These are phyloP conservation scores for Nissolia schottii DNA, from an alignment of 306 rosid species.

Conservation along the genomic window DNA sequence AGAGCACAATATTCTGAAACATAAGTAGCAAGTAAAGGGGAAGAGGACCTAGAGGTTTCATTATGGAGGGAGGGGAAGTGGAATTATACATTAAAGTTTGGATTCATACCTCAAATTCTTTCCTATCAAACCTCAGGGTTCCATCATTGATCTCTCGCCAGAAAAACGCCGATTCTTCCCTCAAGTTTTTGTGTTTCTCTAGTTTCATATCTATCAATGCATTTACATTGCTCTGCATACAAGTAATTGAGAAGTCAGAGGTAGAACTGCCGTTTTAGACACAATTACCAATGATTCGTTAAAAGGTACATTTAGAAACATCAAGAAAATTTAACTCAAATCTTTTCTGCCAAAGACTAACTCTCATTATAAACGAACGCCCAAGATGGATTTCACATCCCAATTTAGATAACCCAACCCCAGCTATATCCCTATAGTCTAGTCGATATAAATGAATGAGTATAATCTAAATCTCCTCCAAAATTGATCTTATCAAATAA, in stretches of 20 bases:
- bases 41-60: too few species aligned
- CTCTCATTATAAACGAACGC: too few species aligned
- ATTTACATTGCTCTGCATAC: conserved; percentile 78
- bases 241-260: conserved; percentile 31
- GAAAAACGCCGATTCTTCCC: conserved; percentile 80
- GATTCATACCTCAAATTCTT: conserved; percentile 70
- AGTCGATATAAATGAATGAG: not conserved
- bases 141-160: conserved; percentile 83
- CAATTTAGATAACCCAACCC: not conserved
- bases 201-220: conserved; percentile 86
- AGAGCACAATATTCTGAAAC: not conserved
- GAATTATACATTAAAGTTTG: not conserved
- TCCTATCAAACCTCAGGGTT: conserved; percentile 82
- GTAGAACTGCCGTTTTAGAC: not conserved
- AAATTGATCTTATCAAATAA: not conserved
- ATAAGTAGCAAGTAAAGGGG: not conserved
- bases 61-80: not conserved
- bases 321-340: not conserved
- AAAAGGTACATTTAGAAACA: not conserved
- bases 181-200: conserved; percentile 86
- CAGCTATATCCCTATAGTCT: not conserved
- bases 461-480: not conserved
- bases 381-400: not conserved
- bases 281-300: not conserved
- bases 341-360: not conserved